Conservation (phyloP, 2,329 filamentous ascomycete species). For the Colletotrichum nymphaeae region DNA sequence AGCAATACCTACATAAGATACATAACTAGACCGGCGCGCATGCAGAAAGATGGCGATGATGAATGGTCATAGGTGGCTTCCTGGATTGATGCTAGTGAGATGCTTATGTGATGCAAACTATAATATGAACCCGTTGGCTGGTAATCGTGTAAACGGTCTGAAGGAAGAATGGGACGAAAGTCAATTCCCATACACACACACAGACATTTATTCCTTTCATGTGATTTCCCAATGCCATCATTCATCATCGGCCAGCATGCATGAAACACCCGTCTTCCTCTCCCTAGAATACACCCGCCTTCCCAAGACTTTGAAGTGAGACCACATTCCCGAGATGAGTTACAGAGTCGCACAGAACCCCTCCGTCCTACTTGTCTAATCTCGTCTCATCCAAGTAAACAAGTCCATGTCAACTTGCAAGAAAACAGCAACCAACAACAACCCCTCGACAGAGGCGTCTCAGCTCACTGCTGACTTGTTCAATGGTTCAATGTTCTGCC, state of each 20-base stretch:
- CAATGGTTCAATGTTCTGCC: too few species aligned
- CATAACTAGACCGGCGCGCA: neutral
- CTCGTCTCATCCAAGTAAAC: neutral
- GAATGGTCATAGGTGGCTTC: too few species aligned
- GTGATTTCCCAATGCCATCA: neutral
- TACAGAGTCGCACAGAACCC: neutral
- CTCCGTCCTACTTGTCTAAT: too few species aligned
- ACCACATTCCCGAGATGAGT: neutral
- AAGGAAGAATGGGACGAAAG: slow-evolving; percentile 11
- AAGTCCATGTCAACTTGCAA: neutral
- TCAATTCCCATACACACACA: slow-evolving; percentile 8
- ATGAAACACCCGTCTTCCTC: neutral
- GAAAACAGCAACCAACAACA: neutral
- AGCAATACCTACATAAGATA: too few species aligned
- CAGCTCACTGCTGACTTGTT: neutral
- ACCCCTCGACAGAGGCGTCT: neutral
- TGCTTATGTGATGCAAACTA: neutral
- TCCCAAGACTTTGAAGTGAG: neutral
- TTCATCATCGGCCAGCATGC: neutral
- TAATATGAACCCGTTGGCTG: neutral
- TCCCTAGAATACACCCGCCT: too few species aligned
- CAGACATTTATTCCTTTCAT: neutral
- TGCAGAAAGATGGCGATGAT: neutral
- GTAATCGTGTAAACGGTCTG: too few species aligned
- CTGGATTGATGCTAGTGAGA: neutral